Evolutionary conservation across 1,139 yeast genomes (phyloP).

Genomic region (Nematodospora anomalae): DNA sequence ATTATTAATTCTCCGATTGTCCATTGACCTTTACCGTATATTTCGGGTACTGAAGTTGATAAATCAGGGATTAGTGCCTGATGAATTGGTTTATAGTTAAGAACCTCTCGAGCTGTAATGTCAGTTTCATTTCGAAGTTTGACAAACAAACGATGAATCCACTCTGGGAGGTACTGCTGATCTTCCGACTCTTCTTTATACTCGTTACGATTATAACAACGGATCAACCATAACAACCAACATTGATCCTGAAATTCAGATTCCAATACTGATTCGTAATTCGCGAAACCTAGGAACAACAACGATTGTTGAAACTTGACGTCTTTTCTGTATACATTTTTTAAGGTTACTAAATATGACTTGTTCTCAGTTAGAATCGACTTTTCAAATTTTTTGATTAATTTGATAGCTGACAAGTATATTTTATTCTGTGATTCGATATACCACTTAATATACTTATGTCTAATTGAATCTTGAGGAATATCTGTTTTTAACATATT

Average conservation of each 20-base stretch:
- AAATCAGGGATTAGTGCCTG: slow-evolving; percentile 56
- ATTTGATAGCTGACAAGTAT: slow-evolving; percentile 46
- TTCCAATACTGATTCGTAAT: slow-evolving; percentile 51
- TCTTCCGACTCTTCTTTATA: slow-evolving; percentile 29
- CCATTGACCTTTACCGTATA: slow-evolving; percentile 63
- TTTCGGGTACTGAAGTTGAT: slow-evolving; percentile 57
- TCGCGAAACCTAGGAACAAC: slow-evolving; percentile 55
- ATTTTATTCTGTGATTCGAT: slow-evolving; percentile 47
- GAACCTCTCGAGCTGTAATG: slow-evolving; percentile 50
- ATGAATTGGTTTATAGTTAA: slow-evolving; percentile 55
- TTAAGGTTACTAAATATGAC: slow-evolving; percentile 48
- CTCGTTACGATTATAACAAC: slow-evolving; percentile 51
- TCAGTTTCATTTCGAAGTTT: slow-evolving; percentile 34
- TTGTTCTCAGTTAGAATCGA: slow-evolving; percentile 40
- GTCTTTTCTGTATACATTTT: slow-evolving; percentile 57
- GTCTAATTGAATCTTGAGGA: slow-evolving; percentile 9
- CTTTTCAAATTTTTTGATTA: slow-evolving; percentile 53
- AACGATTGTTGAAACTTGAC: slow-evolving; percentile 54
- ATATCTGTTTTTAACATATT: slow-evolving; percentile 19
- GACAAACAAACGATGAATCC: slow-evolving; percentile 48
- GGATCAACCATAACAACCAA: slow-evolving; percentile 61
- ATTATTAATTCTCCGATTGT: slow-evolving; percentile 56
- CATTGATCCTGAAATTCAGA: slow-evolving; percentile 56
- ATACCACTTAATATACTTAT: slow-evolving; percentile 36
- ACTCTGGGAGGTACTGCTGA: slow-evolving; percentile 47